A percentile compares a stretch with the other conserved stretches of the same genome.
Evolutionary conservation across 202 grass and related monocot species (phyloP).

Genomic region (Carex arenaria): DNA sequence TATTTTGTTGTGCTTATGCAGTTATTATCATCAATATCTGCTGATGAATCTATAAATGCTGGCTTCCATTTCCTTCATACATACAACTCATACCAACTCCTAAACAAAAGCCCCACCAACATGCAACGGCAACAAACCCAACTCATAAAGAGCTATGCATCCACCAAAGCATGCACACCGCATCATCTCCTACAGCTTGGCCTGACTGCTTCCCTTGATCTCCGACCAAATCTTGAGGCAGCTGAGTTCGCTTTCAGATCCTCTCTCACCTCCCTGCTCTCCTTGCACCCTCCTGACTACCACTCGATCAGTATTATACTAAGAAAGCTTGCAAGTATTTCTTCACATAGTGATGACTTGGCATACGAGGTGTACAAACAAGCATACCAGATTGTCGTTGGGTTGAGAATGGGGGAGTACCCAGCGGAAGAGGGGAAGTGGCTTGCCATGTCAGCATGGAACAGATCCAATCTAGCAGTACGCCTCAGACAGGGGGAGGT

Average conservation of each 20-base stretch:
- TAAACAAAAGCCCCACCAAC: slow-evolving; percentile 39
- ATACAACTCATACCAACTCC: slow-evolving; percentile 59
- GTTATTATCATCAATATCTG: slow-evolving; percentile 27
- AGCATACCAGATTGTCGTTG: slow-evolving; percentile 84
- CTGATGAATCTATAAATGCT: slow-evolving; percentile 38
- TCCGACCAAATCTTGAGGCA: slow-evolving; percentile 45
- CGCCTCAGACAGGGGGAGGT: slow-evolving; percentile 44
- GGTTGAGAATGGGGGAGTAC: slow-evolving; percentile 73
- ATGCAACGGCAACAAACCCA: slow-evolving; percentile 52
- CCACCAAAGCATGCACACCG: slow-evolving; percentile 62
- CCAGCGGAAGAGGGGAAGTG: slow-evolving; percentile 84
- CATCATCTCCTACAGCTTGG: slow-evolving; percentile 58
- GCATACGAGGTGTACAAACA: slow-evolving; percentile 66
- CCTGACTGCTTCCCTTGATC: slow-evolving; percentile 43
- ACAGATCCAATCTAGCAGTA: slow-evolving; percentile 50
- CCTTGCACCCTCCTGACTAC: slow-evolving; percentile 66
- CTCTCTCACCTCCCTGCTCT: slow-evolving; percentile 50
- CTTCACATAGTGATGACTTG: slow-evolving; percentile 55
- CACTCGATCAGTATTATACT: slow-evolving; percentile 50
- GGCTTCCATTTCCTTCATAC: slow-evolving; percentile 51
- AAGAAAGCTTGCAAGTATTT: slow-evolving; percentile 55
- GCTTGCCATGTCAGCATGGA: slow-evolving; percentile 76
- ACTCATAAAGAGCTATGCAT: slow-evolving; percentile 64
- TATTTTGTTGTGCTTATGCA: slow-evolving; percentile 37
- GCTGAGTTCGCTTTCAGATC: slow-evolving; percentile 71